A percentile compares a stretch with the other conserved stretches of the same genome.
Conservation (phyloP, 306 rosid species). For the Leucaena leucocephala region DNA sequence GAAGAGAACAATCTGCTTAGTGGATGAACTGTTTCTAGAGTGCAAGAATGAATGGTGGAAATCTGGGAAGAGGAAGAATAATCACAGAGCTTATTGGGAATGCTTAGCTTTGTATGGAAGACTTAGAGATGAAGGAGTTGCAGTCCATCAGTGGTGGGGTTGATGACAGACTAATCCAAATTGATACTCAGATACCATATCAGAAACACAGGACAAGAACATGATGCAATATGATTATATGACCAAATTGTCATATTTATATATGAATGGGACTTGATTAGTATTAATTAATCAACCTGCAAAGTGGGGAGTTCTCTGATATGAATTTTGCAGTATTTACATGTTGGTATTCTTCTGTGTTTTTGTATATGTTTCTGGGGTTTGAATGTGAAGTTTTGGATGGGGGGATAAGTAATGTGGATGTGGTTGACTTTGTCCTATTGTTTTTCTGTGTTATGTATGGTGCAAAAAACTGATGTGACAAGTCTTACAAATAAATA, state of each 20-base stretch:
- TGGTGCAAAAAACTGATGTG: neutral
- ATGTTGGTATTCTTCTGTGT: neutral
- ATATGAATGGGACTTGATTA: neutral
- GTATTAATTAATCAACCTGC: neutral
- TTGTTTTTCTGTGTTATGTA: neutral
- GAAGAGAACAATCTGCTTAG: conserved; percentile 50
- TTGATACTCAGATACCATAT: neutral
- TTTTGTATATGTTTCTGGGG: neutral
- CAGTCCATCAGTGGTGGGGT: conserved; percentile 79
- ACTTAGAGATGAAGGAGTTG: conserved; percentile 70
- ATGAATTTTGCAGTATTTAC: neutral
- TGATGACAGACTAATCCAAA: conserved; percentile 6
- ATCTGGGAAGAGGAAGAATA: conserved; percentile 36
- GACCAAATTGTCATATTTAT: neutral
- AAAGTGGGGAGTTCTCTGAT: neutral
- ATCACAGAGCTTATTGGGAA: conserved; percentile 68
- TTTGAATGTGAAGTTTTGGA: neutral
- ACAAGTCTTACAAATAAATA: neutral
- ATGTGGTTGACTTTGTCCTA: neutral
- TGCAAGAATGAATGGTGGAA: conserved; percentile 73
- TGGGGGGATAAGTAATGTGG: neutral
- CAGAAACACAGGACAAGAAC: neutral
- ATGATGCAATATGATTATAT: neutral
- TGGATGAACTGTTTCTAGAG: conserved; percentile 74
- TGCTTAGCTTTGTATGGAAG: conserved; percentile 71